Evolutionary conservation across 495 filamentous ascomycete species (phyloP).

Genomic region (Xylaria scruposa): DNA sequence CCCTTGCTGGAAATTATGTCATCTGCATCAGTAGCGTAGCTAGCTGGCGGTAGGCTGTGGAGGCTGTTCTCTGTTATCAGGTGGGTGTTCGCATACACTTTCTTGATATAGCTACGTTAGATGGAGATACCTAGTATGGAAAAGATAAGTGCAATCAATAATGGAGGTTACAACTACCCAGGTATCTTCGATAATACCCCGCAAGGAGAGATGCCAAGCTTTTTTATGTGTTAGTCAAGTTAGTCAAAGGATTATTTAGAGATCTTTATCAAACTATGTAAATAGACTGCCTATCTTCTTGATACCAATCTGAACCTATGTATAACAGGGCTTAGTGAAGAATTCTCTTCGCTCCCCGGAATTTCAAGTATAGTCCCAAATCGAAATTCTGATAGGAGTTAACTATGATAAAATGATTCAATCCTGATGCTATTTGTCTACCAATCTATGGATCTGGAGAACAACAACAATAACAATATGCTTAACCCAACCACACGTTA

Average conservation of each 20-base stretch:
- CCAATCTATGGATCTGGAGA: conserved; percentile 13
- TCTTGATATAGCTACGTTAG: not conserved
- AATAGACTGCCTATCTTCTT: not conserved
- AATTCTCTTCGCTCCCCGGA: not conserved
- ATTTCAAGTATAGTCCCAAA: not conserved
- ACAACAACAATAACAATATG: not conserved
- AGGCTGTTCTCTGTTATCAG: not conserved
- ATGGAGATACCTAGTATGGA: not conserved
- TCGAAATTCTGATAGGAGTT: not conserved
- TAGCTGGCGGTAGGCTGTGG: not conserved
- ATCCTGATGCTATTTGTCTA: conserved; percentile 8
- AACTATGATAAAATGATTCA: not conserved
- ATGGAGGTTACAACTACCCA: not conserved
- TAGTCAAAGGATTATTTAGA: not conserved
- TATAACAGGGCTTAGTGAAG: not conserved
- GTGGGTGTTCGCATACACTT: not conserved
- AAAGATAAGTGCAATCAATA: not conserved
- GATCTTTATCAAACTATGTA: not conserved
- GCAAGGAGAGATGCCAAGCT: not conserved
- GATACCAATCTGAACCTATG: not conserved
- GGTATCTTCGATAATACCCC: not conserved
- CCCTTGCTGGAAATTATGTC: not conserved
- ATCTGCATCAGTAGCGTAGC: not conserved
- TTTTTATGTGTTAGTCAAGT: not conserved
- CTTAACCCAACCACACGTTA: conserved; percentile 4